Evolutionary conservation across 2,329 filamentous ascomycete genomes (phyloP).

Genomic region (Fusarium euwallaceae): DNA sequence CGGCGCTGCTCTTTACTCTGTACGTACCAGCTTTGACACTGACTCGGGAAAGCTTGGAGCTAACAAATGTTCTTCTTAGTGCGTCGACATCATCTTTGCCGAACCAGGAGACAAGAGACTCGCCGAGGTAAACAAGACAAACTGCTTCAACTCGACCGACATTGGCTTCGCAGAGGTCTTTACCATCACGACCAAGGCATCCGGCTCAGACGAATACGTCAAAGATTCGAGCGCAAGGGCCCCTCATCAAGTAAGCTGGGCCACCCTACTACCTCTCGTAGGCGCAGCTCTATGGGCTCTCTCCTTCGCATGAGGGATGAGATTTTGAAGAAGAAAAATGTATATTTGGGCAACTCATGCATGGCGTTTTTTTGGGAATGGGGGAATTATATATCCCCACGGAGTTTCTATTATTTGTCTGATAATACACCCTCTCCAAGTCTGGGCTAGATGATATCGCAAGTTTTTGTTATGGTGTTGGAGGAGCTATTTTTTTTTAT

Average conservation of each 20-base stretch:
- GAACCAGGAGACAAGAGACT: slow-evolving; percentile 78
- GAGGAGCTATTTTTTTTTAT: slow-evolving; percentile 21
- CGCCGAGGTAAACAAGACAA: slow-evolving; percentile 78
- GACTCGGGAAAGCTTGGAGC: neutral
- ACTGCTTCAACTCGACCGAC: slow-evolving; percentile 89
- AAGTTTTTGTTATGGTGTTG: slow-evolving; percentile 41
- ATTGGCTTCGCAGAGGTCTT: slow-evolving; percentile 85
- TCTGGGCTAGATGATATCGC: slow-evolving; percentile 27
- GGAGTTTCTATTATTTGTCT: slow-evolving; percentile 27
- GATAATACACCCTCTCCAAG: slow-evolving; percentile 12
- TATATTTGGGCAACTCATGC: slow-evolving; percentile 42
- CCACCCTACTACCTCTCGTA: slow-evolving; percentile 59
- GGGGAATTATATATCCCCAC: slow-evolving; percentile 30
- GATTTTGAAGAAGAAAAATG: slow-evolving; percentile 28
- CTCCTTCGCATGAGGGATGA: slow-evolving; percentile 47
- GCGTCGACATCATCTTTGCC: slow-evolving; percentile 93
- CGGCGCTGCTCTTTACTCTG: slow-evolving; percentile 85
- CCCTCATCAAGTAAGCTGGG: slow-evolving; percentile 42
- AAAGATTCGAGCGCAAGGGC: slow-evolving; percentile 45
- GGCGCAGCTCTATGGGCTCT: slow-evolving; percentile 56
- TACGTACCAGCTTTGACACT: slow-evolving; percentile 56
- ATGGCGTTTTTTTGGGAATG: slow-evolving; percentile 38
- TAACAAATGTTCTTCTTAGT: slow-evolving; percentile 64
- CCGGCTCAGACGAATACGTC: slow-evolving; percentile 52
- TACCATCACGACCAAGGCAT: slow-evolving; percentile 68